Percentiles rank a stretch among this genome's conserved stretches.
These are phyloP conservation scores for Eutrema japonicum DNA, from an alignment of 345 rosid genomes.

Conservation along the genomic window DNA sequence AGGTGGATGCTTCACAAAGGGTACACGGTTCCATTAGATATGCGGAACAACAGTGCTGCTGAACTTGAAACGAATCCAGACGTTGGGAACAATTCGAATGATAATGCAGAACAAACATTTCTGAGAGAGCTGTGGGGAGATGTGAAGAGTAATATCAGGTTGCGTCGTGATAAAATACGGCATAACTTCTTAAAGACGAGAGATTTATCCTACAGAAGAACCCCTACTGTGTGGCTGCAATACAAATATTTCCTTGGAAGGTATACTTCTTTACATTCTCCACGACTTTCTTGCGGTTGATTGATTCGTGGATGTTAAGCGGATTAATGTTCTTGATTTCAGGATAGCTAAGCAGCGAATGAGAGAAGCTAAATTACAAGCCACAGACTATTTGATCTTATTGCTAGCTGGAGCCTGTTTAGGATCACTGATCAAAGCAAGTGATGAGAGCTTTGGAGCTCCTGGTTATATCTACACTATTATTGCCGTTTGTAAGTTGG, in stretches of 20 bases:
- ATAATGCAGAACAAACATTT: conserved; percentile 61
- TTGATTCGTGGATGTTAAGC: conserved; percentile 4
- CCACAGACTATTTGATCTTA: conserved; percentile 80
- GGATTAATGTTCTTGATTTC: conserved; percentile 46
- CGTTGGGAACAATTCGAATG: conserved; percentile 36
- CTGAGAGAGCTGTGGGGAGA: conserved; percentile 90
- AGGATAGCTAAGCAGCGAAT: conserved; percentile 86
- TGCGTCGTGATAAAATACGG: conserved; percentile 67
- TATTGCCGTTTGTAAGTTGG: conserved; percentile 89
- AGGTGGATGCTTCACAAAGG: conserved; percentile 96
- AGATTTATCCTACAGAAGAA: conserved; percentile 71
- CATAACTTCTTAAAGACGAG: conserved; percentile 64
- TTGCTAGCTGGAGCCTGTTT: conserved; percentile 95
- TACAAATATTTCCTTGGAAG: conserved; percentile 89
- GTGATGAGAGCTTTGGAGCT: conserved; percentile 78
- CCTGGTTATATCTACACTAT: conserved; percentile 75
- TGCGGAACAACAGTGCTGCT: conserved; percentile 54
- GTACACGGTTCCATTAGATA: conserved; percentile 70
- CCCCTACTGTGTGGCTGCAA: conserved; percentile 68
- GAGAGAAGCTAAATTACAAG: conserved; percentile 78
- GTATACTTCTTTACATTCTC: conserved; percentile 42
- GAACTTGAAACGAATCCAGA: conserved; percentile 42
- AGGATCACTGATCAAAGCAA: conserved; percentile 65
- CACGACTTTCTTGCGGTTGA: neutral
- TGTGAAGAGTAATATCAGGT: conserved; percentile 61